Base-by-base conservation (phyloP, 768 basidiomycete genomes). In the Saitozyma sp. region DNA sequence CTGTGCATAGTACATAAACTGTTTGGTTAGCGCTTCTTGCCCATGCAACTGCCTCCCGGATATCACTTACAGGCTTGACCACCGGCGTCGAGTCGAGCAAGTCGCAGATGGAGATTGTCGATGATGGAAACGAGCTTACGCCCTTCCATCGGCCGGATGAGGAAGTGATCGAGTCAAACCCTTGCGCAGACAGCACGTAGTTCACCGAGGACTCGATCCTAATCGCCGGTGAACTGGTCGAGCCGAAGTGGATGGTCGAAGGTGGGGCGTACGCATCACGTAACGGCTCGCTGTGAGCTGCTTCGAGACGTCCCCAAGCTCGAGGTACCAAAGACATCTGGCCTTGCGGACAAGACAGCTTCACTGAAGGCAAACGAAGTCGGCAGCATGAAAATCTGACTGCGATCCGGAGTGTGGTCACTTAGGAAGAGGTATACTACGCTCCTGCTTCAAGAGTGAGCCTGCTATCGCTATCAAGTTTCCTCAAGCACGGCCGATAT, bases 231-330 rank as follows among this genome's bases (percentile, higher is more conserved):
- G 29, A 29, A 29, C 29, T 5, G 29, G 29, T 29, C 29, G 29
- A 29, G 29, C 29, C 29, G 29, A 56, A 1, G 39, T 61, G 60
- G 60, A 29, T 56, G 19, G 11, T 63, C 39, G 61, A 63, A 20
- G 48, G 48, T 39, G 61, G 61, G 9, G 55, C 45, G 8, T n/a
- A 62, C 61, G 41, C 61, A 63, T 46, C 61, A 63, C 38, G 37
- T 63, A 16, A 63, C 61, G 10, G 46, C 43, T 11, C 16, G 58
- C 17, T 29, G 50, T 10, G 20, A 14, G 17, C 39, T 63, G n/a
- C 55, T 63, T 29, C 14, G 17, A 16, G 43, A 58, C 29, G 42
- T 57, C 43, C 11, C 6, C 10, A 8, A 17, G 39, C 56, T 63
- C 29, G 49, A 37, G n/a, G 19, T 14, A 16, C 56, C 61, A 17